phyloP scores from a whole-genome alignment of 306 rosid species.

The Prunus dulcis region DNA sequence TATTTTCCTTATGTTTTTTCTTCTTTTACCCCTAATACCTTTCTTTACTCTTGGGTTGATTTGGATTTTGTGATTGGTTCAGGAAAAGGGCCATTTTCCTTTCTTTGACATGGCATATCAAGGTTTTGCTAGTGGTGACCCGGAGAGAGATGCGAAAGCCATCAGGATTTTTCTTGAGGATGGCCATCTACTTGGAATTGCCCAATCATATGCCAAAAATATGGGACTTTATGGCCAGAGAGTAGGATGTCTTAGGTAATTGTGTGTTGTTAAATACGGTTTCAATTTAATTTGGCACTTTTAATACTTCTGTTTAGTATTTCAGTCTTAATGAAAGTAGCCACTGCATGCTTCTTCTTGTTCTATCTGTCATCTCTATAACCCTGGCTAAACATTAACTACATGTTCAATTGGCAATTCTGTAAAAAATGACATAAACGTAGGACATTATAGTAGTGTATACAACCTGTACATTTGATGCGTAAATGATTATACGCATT shows the following conservation, averaged over 20 bases:
- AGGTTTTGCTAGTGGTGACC: constrained; percentile 99
- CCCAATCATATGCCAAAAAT: constrained; percentile 95
- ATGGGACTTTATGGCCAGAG: constrained; percentile 99
- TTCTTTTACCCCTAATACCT: not conserved
- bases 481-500: not conserved
- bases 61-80: constrained; percentile 24
- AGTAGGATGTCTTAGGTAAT: constrained; percentile 93
- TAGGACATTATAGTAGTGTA: not conserved
- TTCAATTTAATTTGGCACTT: not conserved
- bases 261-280: constrained; percentile 12
- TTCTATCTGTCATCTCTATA: not conserved
- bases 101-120: constrained; percentile 99
- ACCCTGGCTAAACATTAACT: not conserved
- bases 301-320: not conserved
- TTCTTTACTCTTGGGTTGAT: constrained; percentile 5
- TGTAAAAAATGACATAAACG: not conserved
- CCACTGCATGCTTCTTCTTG: not conserved
- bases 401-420: not conserved
- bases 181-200: constrained; percentile 80
- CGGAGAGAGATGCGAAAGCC: constrained; percentile 81
- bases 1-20: not conserved
- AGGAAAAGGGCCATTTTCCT: constrained; percentile 89
- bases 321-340: constrained; percentile 1
- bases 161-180: constrained; percentile 87
- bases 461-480: not conserved